A percentile compares a stretch with the other conserved stretches of the same genome.
phyloP scores from a whole-genome alignment of 164 flowering plant genomes.

The Amborella trichopoda region DNA sequence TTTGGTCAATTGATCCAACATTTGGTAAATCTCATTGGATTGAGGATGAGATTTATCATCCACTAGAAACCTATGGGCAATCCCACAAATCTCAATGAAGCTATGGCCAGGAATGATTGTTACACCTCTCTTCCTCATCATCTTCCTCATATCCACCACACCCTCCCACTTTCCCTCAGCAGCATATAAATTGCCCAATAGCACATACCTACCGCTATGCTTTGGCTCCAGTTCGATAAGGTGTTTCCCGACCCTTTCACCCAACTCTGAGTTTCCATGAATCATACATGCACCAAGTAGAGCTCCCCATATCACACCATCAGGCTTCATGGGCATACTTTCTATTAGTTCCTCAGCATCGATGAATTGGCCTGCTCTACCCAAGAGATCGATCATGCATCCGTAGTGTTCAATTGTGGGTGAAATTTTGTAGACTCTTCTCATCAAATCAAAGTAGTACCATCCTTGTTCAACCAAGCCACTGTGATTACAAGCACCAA shows the following conservation, averaged over 20 bases:
- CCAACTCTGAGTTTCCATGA: constrained; percentile 8
- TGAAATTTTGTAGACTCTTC: constrained; percentile 1
- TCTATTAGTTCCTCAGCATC: constrained; percentile 8
- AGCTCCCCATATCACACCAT: constrained; percentile 8
- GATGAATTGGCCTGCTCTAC: constrained; percentile 5
- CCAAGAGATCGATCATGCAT: constrained; percentile 12
- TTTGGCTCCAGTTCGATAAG: constrained; percentile 10
- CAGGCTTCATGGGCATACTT: constrained; percentile 12
- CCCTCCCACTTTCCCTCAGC: constrained; percentile 9
- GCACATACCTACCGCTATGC: constrained; percentile 14
- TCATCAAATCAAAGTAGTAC: constrained; percentile 8
- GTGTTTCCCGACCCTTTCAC: constrained; percentile 8
- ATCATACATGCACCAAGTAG: constrained; percentile 11
- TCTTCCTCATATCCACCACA: constrained; percentile 7
- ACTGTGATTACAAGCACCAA: constrained; percentile 12
- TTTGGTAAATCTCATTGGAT: constrained; percentile 3
- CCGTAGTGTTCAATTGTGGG: constrained; percentile 12
- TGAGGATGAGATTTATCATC: constrained; percentile 8
- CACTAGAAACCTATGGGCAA: constrained; percentile 6
- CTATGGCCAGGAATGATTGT: constrained; percentile 5
- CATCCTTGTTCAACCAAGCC: constrained; percentile 9
- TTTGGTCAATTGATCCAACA: constrained; percentile 3
- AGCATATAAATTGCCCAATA: constrained; percentile 10
- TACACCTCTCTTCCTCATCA: constrained; percentile 11
- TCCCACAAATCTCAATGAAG: constrained; percentile 7